Conservation (phyloP, 495 filamentous ascomycete genomes). For the Penicillium pancosmium region DNA sequence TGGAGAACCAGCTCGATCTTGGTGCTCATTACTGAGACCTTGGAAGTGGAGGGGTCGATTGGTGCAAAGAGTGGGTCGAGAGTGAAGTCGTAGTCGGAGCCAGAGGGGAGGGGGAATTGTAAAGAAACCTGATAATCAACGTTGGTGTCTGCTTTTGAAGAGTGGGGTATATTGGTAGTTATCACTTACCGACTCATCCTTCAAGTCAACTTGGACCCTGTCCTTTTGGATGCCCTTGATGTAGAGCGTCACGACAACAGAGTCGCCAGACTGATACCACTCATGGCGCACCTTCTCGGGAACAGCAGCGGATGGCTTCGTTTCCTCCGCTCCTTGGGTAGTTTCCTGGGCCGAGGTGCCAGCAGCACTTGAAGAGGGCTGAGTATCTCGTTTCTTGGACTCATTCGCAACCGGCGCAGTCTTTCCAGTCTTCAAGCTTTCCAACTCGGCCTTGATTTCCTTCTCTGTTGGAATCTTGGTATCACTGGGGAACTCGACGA, state of each 20-base stretch:
- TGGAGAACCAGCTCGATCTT: conserved; percentile 83
- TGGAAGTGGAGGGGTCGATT: conserved; percentile 63
- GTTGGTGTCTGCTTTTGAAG: conserved; percentile 21
- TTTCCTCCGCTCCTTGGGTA: not conserved
- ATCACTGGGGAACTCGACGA: conserved; percentile 64
- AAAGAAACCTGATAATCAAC: conserved; percentile 53
- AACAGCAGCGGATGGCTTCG: not conserved
- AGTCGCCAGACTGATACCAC: conserved; percentile 73
- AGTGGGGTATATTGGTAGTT: not conserved
- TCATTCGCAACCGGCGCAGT: conserved; percentile 18
- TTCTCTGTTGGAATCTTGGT: conserved; percentile 48
- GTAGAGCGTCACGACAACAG: conserved; percentile 69
- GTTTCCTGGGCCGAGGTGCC: not conserved
- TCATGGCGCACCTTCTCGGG: conserved; percentile 69
- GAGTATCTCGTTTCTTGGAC: conserved; percentile 1
- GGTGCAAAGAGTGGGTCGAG: conserved; percentile 70
- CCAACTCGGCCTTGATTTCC: conserved; percentile 37
- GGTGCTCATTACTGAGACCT: conserved; percentile 66
- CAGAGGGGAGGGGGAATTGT: conserved; percentile 65
- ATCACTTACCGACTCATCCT: conserved; percentile 51
- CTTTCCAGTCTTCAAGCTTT: conserved; percentile 32
- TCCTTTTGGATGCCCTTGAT: conserved; percentile 73
- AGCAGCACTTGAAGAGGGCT: not conserved
- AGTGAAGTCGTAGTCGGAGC: conserved; percentile 65
- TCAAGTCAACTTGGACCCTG: conserved; percentile 58